phyloP scores from a whole-genome alignment of 169 alveolate genomes.

The Blepharisma undulans region DNA sequence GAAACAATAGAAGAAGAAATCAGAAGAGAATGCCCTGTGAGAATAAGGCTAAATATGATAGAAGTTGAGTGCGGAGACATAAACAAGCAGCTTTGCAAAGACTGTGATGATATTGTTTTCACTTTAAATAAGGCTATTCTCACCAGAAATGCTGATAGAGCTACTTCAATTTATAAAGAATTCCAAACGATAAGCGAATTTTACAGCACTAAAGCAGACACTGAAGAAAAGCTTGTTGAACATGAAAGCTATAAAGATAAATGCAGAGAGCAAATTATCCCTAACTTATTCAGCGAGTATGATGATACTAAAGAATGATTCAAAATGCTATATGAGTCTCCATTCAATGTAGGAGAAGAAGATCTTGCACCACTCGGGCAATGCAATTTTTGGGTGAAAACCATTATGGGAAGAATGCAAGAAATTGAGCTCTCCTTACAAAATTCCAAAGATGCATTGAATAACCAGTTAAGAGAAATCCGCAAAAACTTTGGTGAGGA shows the following conservation, averaged over 20 bases:
- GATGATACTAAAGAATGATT: constrained; percentile 73
- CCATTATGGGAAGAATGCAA: constrained; percentile 56
- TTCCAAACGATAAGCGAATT: constrained; percentile 49
- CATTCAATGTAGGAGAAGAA: constrained; percentile 47
- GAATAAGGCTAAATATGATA: constrained; percentile 76
- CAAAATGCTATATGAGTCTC: constrained; percentile 57
- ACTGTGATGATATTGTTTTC: constrained; percentile 59
- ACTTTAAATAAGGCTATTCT: constrained; percentile 46
- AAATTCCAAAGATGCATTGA: constrained; percentile 65
- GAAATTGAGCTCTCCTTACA: constrained; percentile 57
- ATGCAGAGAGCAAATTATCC: constrained; percentile 55
- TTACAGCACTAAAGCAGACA: constrained; percentile 55
- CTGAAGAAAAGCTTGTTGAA: constrained; percentile 64
- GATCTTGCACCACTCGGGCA: constrained; percentile 42
- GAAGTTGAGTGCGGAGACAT: constrained; percentile 75
- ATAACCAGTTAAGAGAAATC: constrained; percentile 57
- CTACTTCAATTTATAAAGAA: constrained; percentile 49
- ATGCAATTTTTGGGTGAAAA: constrained; percentile 50
- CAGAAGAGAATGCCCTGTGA: constrained; percentile 67
- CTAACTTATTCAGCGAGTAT: constrained; percentile 54
- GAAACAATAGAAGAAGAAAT: constrained; percentile 54
- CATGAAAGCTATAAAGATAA: constrained; percentile 65
- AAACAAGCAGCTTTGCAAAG: constrained; percentile 57
- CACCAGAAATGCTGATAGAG: constrained; percentile 45
- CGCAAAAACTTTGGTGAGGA: constrained; percentile 64